A percentile compares a stretch with the other conserved stretches of the same genome.
Evolutionary conservation across 306 rosid genomes (phyloP).

Genomic region (Acacia melanoxylon): DNA sequence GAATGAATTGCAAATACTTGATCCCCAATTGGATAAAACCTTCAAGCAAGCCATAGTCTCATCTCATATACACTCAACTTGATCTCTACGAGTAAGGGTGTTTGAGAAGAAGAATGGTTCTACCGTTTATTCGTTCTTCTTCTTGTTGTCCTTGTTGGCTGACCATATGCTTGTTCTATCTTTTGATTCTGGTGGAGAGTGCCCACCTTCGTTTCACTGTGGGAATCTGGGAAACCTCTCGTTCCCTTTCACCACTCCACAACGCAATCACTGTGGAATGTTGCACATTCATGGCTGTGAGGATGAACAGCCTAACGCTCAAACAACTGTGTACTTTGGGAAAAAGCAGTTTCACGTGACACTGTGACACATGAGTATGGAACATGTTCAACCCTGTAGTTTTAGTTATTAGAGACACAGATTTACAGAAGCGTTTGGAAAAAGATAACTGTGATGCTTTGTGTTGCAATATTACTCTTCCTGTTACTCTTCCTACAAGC

Average conservation of each 20-base stretch:
- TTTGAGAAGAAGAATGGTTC: no score
- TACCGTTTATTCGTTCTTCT: no score
- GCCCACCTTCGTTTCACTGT: background rate
- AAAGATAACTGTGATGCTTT: background rate
- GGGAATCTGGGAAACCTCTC: conserved; percentile 1
- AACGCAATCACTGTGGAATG: conserved; percentile 26
- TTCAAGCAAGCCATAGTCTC: background rate
- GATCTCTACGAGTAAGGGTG: no score
- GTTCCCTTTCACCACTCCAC: conserved; percentile 25
- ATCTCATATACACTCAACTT: no score
- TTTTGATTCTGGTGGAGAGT: no score
- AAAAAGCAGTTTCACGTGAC: background rate
- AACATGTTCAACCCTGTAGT: no score
- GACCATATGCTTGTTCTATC: no score
- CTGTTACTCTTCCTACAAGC: background rate
- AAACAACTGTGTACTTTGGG: conserved; percentile 22
- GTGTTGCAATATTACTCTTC: background rate
- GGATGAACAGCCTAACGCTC: background rate
- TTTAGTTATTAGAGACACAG: background rate
- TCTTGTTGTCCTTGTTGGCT: no score
- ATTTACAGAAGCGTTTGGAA: background rate
- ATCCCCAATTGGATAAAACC: background rate
- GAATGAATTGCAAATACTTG: background rate
- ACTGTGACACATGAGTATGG: no score
- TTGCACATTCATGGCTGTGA: conserved; percentile 27